Evolutionary conservation across 768 basidiomycete species (phyloP).

Genomic region (Lentinula aciculospora): DNA sequence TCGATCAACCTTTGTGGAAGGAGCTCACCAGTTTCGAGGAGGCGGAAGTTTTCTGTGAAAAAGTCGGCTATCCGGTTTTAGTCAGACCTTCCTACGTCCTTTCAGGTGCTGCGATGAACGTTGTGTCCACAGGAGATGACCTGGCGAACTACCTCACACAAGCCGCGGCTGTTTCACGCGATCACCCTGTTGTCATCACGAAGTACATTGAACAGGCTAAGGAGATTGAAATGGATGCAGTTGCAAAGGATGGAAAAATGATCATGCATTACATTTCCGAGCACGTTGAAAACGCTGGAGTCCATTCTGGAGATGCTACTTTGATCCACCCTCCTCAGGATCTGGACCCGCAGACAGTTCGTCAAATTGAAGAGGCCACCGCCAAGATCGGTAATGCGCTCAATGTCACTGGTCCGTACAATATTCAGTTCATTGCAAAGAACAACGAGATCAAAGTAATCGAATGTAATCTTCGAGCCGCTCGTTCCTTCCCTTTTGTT

Average conservation of each 20-base stretch:
- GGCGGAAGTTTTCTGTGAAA: conserved; percentile 84
- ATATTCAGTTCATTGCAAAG: conserved; percentile 99
- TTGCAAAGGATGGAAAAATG: conserved; percentile 96
- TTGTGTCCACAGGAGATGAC: conserved; percentile 91
- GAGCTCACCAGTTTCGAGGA: conserved; percentile 90
- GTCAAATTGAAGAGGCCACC: conserved; percentile 94
- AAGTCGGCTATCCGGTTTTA: conserved; percentile 92
- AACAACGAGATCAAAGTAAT: conserved; percentile 99
- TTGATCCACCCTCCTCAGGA: conserved; percentile 98
- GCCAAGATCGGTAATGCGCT: conserved; percentile 96
- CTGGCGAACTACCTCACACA: conserved; percentile 88
- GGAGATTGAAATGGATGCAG: conserved; percentile 99
- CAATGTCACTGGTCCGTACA: conserved; percentile 97
- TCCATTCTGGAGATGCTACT: conserved; percentile 98
- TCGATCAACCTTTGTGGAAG: conserved; percentile 97
- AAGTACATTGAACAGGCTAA: conserved; percentile 99
- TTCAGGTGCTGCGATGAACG: conserved; percentile 99
- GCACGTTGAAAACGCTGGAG: conserved; percentile 98
- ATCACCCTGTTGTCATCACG: conserved; percentile 96
- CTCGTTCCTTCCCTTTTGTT: conserved; percentile 97
- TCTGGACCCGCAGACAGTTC: conserved; percentile 93
- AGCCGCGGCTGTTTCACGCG: conserved; percentile 93
- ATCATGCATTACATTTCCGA: conserved; percentile 99
- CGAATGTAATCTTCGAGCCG: conserved; percentile 97
- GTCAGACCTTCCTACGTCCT: conserved; percentile 97